Conservation (phyloP, 148 eudicot genomes). For the Persicaria maculosa region DNA sequence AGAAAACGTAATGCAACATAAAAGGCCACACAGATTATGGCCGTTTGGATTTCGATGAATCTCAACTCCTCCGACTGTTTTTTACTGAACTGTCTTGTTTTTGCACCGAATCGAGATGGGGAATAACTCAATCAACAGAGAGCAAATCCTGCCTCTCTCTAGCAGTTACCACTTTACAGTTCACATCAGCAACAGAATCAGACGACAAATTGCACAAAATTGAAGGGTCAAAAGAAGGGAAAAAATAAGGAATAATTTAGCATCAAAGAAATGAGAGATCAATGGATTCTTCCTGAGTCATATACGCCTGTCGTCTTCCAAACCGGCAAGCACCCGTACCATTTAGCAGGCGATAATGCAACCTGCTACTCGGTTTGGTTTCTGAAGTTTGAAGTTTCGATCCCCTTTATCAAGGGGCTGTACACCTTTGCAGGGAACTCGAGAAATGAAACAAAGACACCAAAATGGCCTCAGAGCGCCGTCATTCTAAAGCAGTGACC, state of each 20-base stretch:
- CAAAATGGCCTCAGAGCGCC: too few relatives aligned
- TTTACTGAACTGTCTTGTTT: constrained; percentile 1
- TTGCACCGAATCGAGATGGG: background rate
- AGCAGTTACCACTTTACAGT: background rate
- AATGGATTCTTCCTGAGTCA: constrained; percentile 10
- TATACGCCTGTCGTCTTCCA: constrained; percentile 8
- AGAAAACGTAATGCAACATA: background rate
- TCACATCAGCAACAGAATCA: background rate
- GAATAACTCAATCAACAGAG: background rate
- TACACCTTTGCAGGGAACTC: background rate
- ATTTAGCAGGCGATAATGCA: background rate
- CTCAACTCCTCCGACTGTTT: background rate
- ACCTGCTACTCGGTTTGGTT: background rate
- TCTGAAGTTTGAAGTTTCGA: background rate
- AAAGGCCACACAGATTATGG: background rate
- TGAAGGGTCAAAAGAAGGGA: background rate
- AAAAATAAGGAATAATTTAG: background rate
- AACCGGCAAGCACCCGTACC: background rate
- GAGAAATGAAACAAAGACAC: too few relatives aligned
- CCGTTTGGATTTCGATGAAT: background rate
- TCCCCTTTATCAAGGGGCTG: background rate
- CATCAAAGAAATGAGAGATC: constrained; percentile 5
- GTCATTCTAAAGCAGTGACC: too few relatives aligned
- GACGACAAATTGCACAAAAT: background rate
- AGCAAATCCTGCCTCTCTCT: background rate